These are phyloP conservation scores for Manihot esculenta DNA, from an alignment of 441 rosid species.

Conservation along the genomic window DNA sequence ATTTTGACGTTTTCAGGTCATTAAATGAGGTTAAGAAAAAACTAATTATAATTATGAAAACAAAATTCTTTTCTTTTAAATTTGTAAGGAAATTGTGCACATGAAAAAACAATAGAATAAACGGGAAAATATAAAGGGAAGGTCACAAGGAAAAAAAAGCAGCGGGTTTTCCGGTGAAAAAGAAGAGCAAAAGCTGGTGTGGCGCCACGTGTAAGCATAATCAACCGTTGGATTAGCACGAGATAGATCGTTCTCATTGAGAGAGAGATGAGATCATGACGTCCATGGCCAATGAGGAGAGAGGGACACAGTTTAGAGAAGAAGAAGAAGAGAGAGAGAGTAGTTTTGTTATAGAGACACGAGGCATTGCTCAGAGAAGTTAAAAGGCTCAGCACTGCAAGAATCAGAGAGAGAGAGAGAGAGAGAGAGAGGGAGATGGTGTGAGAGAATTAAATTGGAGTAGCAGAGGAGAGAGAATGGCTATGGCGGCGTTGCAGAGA, in stretches of 20 bases:
- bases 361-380: conserved; percentile 19
- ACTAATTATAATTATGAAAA: too few species aligned
- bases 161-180: conserved; percentile 39
- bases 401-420: conserved; percentile 23
- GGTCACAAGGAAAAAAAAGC: conserved; percentile 11
- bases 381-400: conserved; percentile 29
- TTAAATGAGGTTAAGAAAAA: too few species aligned
- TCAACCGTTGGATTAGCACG: conserved; percentile 37
- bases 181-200: conserved; percentile 13
- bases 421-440: not conserved
- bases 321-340: not conserved
- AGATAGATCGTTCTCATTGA: conserved; percentile 14
- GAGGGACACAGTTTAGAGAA: conserved; percentile 3
- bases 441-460: conserved; percentile 24
- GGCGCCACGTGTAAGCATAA: conserved; percentile 35
- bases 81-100: not conserved
- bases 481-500: conserved; percentile 36
- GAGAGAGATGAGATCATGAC: conserved; percentile 21
- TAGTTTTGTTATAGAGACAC: not conserved
- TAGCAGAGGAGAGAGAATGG: conserved; percentile 31
- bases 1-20: too few species aligned
- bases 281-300: conserved; percentile 21
- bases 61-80: too few species aligned
- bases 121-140: not conserved
- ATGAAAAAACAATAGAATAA: conserved; percentile 1